Evolutionary conservation across 164 flowering plant genomes (phyloP), one percentile per base, ranked within the genome.

Genomic region (Paratinospora sagittata): DNA sequence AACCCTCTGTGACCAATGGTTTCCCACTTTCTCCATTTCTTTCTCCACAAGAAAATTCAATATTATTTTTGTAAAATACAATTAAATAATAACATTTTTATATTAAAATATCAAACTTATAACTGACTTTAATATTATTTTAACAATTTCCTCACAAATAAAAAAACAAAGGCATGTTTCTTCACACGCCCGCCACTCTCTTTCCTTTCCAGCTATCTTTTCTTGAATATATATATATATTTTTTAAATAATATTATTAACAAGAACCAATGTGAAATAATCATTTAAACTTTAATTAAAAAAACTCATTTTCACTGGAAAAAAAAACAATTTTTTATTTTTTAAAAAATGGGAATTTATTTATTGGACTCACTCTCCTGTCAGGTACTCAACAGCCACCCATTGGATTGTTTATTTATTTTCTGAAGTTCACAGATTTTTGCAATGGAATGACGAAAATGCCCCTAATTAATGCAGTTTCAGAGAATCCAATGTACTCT

Each of bases 401-500:
- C 9, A 8, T 19, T 55, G 61, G 61, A 55, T 55, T 55, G 17
- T 17, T 55, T 19, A 55, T 17, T 55, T 19, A 55, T 19, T 55
- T 55, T 21, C 24, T 55, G 24, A 37, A 8, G 34, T 16, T 37
- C 16, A 61, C 21, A 61, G 64, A n/a, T 23, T 23, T 17, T 58
- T n/a, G 27, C 4, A n/a, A 11, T 10, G 30, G 4, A 65, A 34
- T 65, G 10, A 65, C 43, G 8, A 27, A 21, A 63, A 30, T 30
- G 19, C 66, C 66, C 66, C 7, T 63, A 27, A 27, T 63, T 27
- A 55, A 19, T 66, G 69, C 34, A 11, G 55, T 6, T 39, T 7
- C 49, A 66, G 69, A 66, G 69, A 41, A 66, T 66, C 69, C 69
- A 66, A 43, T 66, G 68, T 9, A 30, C 1, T 8, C 21, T 16